A percentile compares a stretch with the other conserved stretches of the same genome.
These are phyloP conservation scores for Hemisphaericaspora xylofermentans DNA, from an alignment of 1,139 yeast species.

Conservation along the genomic window DNA sequence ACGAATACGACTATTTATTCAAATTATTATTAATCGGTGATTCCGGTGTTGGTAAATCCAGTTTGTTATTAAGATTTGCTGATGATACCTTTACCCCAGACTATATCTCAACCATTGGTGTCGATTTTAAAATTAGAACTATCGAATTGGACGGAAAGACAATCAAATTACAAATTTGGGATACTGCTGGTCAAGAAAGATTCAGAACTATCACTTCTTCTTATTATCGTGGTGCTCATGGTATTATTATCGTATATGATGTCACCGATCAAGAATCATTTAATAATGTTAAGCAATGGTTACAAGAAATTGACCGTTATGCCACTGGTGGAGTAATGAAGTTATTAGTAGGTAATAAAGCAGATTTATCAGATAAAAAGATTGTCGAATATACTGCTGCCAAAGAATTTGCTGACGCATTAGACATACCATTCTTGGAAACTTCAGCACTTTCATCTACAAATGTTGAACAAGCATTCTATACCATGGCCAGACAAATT, in stretches of 20 bases:
- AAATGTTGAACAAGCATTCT: slow-evolving; percentile 96
- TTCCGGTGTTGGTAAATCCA: slow-evolving; percentile 98
- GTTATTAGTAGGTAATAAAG: slow-evolving; percentile 93
- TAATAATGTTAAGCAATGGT: slow-evolving; percentile 97
- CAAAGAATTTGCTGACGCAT: slow-evolving; percentile 95
- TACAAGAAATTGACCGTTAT: slow-evolving; percentile 97
- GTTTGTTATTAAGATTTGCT: slow-evolving; percentile 90
- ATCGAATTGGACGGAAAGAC: slow-evolving; percentile 96
- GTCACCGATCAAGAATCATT: slow-evolving; percentile 98
- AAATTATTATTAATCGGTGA: slow-evolving; percentile 93
- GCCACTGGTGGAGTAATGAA: slow-evolving; percentile 98
- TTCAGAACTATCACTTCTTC: slow-evolving; percentile 97
- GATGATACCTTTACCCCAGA: slow-evolving; percentile 98
- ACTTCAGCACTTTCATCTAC: slow-evolving; percentile 95
- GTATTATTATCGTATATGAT: slow-evolving; percentile 95
- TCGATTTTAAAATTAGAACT: slow-evolving; percentile 96
- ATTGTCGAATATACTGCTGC: slow-evolving; percentile 96
- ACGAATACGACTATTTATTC: slow-evolving; percentile 95
- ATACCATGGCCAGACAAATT: slow-evolving; percentile 98
- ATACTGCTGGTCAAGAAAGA: slow-evolving; percentile 98
- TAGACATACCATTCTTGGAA: slow-evolving; percentile 93
- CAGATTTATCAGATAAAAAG: slow-evolving; percentile 90
- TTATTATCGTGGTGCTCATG: slow-evolving; percentile 98
- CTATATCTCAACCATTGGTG: slow-evolving; percentile 96
- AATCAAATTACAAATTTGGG: slow-evolving; percentile 97